phyloP scores from a whole-genome alignment of 2,329 filamentous ascomycete species.

The Cryphonectria japonica region DNA sequence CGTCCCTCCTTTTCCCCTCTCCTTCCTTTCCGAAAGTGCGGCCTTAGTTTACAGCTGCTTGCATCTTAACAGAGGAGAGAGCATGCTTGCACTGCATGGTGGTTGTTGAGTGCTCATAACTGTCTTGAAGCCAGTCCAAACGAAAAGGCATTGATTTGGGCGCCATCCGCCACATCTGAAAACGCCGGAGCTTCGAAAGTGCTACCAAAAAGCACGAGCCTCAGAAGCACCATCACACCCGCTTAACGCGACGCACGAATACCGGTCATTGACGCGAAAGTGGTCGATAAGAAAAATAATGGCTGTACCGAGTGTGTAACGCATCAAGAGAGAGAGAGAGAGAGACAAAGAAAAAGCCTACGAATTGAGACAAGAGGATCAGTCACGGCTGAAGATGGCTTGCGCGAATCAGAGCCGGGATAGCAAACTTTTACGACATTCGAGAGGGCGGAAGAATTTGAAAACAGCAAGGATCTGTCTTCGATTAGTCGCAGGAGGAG shows the following conservation, averaged over 20 bases:
- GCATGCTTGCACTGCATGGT: neutral
- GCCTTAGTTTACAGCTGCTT: neutral
- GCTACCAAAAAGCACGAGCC: neutral
- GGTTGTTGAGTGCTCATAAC: neutral
- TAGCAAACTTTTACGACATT: neutral
- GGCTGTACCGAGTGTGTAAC: neutral
- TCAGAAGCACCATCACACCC: neutral
- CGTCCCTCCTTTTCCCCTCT: neutral
- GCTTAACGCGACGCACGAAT: neutral
- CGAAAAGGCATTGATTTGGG: neutral
- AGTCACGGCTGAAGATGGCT: neutral
- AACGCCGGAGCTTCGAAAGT: neutral
- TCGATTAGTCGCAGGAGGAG: neutral
- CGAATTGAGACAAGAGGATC: neutral
- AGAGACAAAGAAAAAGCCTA: too few relatives aligned
- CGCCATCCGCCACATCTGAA: neutral
- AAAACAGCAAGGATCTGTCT: neutral
- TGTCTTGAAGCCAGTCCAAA: neutral
- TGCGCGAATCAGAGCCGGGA: neutral
- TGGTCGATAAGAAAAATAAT: neutral
- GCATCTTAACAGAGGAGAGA: neutral
- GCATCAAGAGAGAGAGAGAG: neutral
- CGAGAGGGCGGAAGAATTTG: neutral
- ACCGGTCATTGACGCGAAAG: neutral
- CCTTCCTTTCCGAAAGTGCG: neutral